Evolutionary conservation across 768 basidiomycete species (phyloP).

Genomic region (Mycena filopes): DNA sequence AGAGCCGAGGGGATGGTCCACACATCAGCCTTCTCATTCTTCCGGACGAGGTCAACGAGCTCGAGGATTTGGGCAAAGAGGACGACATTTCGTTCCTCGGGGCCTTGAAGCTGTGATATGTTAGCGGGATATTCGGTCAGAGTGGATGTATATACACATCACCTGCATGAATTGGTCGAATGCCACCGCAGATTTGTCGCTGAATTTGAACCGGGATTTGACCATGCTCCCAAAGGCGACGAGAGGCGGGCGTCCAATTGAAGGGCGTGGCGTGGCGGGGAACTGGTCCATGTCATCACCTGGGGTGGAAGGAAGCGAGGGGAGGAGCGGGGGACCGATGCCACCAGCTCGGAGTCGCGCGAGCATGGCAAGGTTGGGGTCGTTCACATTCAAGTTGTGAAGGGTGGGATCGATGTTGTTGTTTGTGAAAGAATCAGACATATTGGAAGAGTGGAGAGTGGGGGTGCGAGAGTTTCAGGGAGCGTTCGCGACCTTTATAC

Average conservation of each 20-base stretch:
- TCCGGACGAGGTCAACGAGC: neutral
- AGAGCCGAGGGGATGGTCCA: neutral
- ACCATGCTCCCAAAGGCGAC: neutral
- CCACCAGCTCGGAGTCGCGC: too few species aligned
- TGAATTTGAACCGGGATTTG: neutral
- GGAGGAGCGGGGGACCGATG: too few species aligned
- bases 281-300: neutral
- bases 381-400: too few species aligned
- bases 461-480: neutral
- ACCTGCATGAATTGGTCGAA: neutral
- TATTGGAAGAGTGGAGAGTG: neutral
- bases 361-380: too few species aligned
- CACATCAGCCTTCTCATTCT: neutral
- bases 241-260: neutral
- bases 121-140: too few species aligned
- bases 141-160: neutral
- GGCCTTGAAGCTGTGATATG: neutral
- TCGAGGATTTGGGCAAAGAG: neutral
- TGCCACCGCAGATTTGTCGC: neutral
- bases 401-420: neutral
- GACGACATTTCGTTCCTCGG: neutral
- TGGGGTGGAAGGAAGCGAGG: too few species aligned
- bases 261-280: neutral
- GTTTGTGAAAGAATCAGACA: neutral
- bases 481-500: too few species aligned